phyloP scores from a whole-genome alignment of 495 filamentous ascomycete genomes.

The Chaetomidium leptoderma region DNA sequence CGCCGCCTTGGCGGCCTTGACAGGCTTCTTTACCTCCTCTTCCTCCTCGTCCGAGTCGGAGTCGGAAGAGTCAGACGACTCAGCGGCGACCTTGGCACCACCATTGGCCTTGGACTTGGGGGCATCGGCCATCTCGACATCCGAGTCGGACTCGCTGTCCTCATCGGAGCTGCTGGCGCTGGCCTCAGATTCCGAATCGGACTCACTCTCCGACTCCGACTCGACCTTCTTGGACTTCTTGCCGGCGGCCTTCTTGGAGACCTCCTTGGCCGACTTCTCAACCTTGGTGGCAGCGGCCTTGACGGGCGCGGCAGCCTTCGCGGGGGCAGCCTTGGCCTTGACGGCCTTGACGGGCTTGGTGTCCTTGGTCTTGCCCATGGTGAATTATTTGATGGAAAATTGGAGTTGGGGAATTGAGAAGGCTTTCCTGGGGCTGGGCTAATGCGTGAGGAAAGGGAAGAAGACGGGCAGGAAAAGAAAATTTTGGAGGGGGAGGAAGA shows the following conservation, averaged over 20 bases:
- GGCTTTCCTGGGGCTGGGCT: constrained; percentile 21
- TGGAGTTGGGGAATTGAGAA: constrained; percentile 17
- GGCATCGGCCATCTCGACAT: constrained; percentile 49
- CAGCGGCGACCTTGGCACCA: constrained; percentile 30
- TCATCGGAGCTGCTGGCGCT: constrained; percentile 21
- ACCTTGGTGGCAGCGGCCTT: constrained; percentile 45
- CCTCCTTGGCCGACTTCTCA: constrained; percentile 34
- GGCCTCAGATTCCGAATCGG: constrained; percentile 23
- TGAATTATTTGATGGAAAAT: constrained; percentile 21
- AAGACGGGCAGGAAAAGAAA: constrained; percentile 16
- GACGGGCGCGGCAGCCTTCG: constrained; percentile 30
- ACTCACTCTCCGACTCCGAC: constrained; percentile 34
- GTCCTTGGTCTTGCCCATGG: constrained; percentile 57
- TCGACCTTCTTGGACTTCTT: constrained; percentile 33
- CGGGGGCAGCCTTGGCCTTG: constrained; percentile 42
- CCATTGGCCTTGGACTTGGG: constrained; percentile 34
- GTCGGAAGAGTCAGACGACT: constrained; percentile 26
- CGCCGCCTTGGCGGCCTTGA: constrained; percentile 37
- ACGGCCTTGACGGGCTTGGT: constrained; percentile 44
- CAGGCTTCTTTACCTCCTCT: constrained; percentile 42
- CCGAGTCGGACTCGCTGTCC: constrained; percentile 36
- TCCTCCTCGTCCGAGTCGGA: constrained; percentile 39
- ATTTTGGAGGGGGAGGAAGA: background rate
- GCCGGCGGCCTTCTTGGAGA: constrained; percentile 24
- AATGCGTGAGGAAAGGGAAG: constrained; percentile 8